Conservation (phyloP, 331 rosid genomes). For the Ulmus americana region DNA sequence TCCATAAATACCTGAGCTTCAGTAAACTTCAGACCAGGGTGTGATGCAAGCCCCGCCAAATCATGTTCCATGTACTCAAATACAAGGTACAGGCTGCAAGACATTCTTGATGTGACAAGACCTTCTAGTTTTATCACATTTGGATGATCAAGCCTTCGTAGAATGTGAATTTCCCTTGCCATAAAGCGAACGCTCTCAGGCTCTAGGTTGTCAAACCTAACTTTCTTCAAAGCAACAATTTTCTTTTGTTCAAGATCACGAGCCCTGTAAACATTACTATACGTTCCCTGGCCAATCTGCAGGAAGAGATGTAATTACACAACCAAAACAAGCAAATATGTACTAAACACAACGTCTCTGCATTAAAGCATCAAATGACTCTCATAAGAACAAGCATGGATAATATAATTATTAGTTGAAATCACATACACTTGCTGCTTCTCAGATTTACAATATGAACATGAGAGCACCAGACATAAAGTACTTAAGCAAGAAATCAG, state of each 20-base stretch:
- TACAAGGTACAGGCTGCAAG: constrained; percentile 79
- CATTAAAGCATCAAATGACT: background rate
- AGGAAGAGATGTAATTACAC: constrained; percentile 16
- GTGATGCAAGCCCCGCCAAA: constrained; percentile 84
- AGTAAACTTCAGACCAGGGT: constrained; percentile 80
- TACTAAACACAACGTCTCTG: constrained; percentile 4
- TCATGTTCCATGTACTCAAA: constrained; percentile 87
- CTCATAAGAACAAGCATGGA: constrained; percentile 1
- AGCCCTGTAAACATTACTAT: constrained; percentile 84
- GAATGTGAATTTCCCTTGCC: constrained; percentile 92
- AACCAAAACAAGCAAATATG: constrained; percentile 16
- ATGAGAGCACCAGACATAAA: constrained; percentile 2
- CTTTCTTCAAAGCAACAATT: constrained; percentile 87
- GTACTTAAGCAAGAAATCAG: background rate
- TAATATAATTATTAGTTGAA: background rate
- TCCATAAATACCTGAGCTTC: constrained; percentile 65
- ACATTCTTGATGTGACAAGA: constrained; percentile 85
- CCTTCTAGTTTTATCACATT: constrained; percentile 86
- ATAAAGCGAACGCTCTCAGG: constrained; percentile 95
- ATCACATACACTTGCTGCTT: constrained; percentile 1
- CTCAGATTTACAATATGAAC: background rate
- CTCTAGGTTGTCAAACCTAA: constrained; percentile 82
- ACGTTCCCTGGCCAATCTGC: constrained; percentile 97
- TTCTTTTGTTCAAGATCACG: constrained; percentile 87
- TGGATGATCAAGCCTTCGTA: constrained; percentile 85